Percentiles rank a stretch among this genome's conserved stretches.
Conservation (phyloP, 202 grass and related monocot genomes). For the Musa balbisiana region DNA sequence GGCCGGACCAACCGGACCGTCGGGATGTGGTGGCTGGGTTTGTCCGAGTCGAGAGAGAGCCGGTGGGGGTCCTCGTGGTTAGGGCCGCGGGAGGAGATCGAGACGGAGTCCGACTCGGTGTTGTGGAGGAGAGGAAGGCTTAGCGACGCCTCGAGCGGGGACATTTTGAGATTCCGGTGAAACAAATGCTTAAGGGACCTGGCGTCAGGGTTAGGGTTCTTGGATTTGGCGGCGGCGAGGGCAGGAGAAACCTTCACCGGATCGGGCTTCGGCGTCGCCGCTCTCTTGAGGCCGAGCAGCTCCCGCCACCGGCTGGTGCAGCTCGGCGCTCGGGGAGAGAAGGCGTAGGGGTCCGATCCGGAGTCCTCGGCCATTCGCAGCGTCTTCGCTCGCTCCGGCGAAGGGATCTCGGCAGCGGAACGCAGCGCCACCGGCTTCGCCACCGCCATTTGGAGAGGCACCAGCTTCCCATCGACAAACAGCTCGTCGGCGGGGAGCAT, state of each 20-base stretch:
- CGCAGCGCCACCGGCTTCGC: not conserved
- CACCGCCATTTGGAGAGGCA: not conserved
- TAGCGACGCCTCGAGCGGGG: slow-evolving; percentile 19
- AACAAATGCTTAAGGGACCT: slow-evolving; percentile 64
- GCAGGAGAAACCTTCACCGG: not conserved
- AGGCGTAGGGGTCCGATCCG: slow-evolving; percentile 65
- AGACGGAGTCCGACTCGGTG: slow-evolving; percentile 16
- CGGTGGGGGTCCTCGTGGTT: slow-evolving; percentile 58
- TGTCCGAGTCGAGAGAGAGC: slow-evolving; percentile 44
- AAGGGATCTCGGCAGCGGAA: slow-evolving; percentile 10
- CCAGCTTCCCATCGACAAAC: slow-evolving; percentile 71
- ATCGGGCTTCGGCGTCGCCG: slow-evolving; percentile 38
- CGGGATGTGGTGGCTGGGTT: not conserved
- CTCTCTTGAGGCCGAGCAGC: slow-evolving; percentile 55
- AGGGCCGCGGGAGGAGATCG: slow-evolving; percentile 46
- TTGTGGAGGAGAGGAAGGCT: slow-evolving; percentile 41
- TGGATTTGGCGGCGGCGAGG: not conserved
- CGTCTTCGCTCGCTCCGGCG: slow-evolving; percentile 18
- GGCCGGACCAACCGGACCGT: slow-evolving; percentile 44
- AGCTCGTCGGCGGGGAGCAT: slow-evolving; percentile 90
- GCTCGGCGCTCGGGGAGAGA: slow-evolving; percentile 79
- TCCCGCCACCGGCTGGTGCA: slow-evolving; percentile 84
- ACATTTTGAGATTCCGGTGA: slow-evolving; percentile 45
- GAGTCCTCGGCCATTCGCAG: slow-evolving; percentile 2
- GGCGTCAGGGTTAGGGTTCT: slow-evolving; percentile 19